Percentiles rank a stretch among this genome's conserved stretches.
Conservation (phyloP, 179 eudicot species). For the Beta lomatogona region DNA sequence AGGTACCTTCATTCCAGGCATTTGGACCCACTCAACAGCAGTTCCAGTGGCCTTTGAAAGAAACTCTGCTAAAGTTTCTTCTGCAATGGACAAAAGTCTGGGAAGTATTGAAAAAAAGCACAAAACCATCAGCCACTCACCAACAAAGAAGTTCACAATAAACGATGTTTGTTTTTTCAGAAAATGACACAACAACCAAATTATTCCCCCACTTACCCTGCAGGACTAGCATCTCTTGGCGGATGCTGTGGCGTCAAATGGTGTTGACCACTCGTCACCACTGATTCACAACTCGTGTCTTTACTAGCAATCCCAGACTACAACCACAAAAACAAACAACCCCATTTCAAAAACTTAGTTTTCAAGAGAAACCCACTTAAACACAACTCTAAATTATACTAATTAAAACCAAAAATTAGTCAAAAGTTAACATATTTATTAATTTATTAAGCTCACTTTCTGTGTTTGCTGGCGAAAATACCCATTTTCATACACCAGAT, state of each 20-base stretch:
- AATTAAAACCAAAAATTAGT: background rate
- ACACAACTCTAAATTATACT: background rate
- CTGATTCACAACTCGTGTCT: constrained; percentile 93
- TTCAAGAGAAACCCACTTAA: background rate
- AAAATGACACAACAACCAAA: constrained; percentile 45
- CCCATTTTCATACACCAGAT: constrained; percentile 86
- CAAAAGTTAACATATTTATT: background rate
- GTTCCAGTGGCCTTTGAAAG: constrained; percentile 99
- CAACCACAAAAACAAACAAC: constrained; percentile 24
- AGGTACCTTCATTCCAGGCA: constrained; percentile 99
- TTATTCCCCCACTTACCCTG: constrained; percentile 76
- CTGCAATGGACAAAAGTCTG: constrained; percentile 98
- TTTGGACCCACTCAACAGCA: constrained; percentile 99
- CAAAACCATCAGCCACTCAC: constrained; percentile 28
- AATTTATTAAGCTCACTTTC: constrained; percentile 40
- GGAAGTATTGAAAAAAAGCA: constrained; percentile 34
- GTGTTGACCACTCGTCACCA: constrained; percentile 94
- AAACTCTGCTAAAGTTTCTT: constrained; percentile 99
- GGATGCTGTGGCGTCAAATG: constrained; percentile 85
- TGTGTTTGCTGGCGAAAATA: constrained; percentile 81
- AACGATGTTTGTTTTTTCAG: constrained; percentile 32
- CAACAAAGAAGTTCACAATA: constrained; percentile 33
- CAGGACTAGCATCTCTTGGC: constrained; percentile 98
- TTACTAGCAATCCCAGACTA: constrained; percentile 70
- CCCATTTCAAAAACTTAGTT: background rate